Evolutionary conservation across 1,284 basidiomycete species (phyloP).

Genomic region (Ustilago xerochloae): DNA sequence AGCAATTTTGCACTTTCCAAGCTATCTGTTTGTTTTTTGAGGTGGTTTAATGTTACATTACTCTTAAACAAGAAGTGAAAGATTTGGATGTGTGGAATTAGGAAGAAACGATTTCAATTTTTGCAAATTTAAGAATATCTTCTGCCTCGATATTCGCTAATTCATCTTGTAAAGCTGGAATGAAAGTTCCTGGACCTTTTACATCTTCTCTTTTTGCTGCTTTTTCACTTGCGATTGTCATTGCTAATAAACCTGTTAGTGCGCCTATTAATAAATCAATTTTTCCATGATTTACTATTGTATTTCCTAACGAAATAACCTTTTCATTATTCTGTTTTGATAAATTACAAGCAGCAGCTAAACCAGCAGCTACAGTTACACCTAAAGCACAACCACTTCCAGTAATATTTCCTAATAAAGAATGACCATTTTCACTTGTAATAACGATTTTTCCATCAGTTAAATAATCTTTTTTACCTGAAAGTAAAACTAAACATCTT

Average conservation of each 20-base stretch:
- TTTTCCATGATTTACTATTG: slow-evolving; percentile 38
- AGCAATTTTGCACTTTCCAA: no score
- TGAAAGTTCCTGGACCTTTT: slow-evolving; percentile 85
- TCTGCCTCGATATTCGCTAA: slow-evolving; percentile 68
- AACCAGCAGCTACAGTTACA: slow-evolving; percentile 79
- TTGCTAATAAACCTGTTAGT: slow-evolving; percentile 75
- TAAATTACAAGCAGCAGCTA: slow-evolving; percentile 73
- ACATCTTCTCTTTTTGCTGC: slow-evolving; percentile 79
- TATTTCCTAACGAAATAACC: slow-evolving; percentile 21
- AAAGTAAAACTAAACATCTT: slow-evolving; percentile 84
- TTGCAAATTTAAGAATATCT: slow-evolving; percentile 23
- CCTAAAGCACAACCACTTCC: slow-evolving; percentile 91
- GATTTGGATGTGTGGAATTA: not conserved
- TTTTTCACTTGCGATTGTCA: slow-evolving; percentile 85
- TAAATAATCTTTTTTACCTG: slow-evolving; percentile 85
- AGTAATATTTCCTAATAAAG: slow-evolving; percentile 82
- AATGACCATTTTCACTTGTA: slow-evolving; percentile 80
- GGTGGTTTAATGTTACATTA: slow-evolving; percentile 1
- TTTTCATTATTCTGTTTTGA: slow-evolving; percentile 8
- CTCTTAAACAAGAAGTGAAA: not conserved
- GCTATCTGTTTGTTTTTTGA: no score
- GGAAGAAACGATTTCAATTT: slow-evolving; percentile 22
- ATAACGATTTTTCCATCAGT: slow-evolving; percentile 82
- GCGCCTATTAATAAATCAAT: slow-evolving; percentile 58
- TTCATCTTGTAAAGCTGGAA: slow-evolving; percentile 86